These are phyloP conservation scores for Amyloporia xantha DNA, from an alignment of 768 basidiomycete species.

Conservation along the genomic window DNA sequence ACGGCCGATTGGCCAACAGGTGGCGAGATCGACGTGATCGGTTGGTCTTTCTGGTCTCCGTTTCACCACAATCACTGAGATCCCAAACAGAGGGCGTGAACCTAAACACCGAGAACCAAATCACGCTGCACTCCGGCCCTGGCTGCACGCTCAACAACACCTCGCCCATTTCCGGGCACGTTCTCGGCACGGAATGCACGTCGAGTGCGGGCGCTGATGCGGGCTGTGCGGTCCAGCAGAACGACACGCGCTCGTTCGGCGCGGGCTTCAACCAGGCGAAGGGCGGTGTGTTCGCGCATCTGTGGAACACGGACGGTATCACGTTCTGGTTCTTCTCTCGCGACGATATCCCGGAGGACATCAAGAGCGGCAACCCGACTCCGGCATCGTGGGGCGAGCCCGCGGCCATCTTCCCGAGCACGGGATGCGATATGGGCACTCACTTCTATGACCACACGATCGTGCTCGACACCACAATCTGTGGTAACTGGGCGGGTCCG, in stretches of 20 bases:
- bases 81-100: slow-evolving; percentile 39
- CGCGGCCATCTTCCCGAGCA: slow-evolving; percentile 30
- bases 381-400: slow-evolving; percentile 38
- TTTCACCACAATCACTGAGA: neutral
- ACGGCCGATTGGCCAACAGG: slow-evolving; percentile 21
- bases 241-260: slow-evolving; percentile 30
- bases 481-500: slow-evolving; percentile 38
- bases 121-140: slow-evolving; percentile 34
- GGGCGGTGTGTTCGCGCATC: slow-evolving; percentile 40
- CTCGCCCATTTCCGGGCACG: slow-evolving; percentile 20
- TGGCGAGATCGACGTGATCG: slow-evolving; percentile 25
- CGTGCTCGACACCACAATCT: slow-evolving; percentile 36
- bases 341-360: slow-evolving; percentile 29
- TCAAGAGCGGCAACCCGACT: slow-evolving; percentile 28
- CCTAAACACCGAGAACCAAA: slow-evolving; percentile 31
- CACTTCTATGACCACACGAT: slow-evolving; percentile 34
- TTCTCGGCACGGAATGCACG: slow-evolving; percentile 27
- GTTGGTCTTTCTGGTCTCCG: slow-evolving; percentile 8
- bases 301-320: slow-evolving; percentile 34
- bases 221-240: slow-evolving; percentile 36
- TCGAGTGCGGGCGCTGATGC: slow-evolving; percentile 26
- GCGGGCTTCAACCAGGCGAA: slow-evolving; percentile 34
- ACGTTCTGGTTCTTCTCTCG: slow-evolving; percentile 42
- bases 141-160: slow-evolving; percentile 31
- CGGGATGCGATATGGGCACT: slow-evolving; percentile 27